These are phyloP conservation scores for Sclerotinia subarctica DNA, from an alignment of 2,329 filamentous ascomycete genomes.

Conservation along the genomic window DNA sequence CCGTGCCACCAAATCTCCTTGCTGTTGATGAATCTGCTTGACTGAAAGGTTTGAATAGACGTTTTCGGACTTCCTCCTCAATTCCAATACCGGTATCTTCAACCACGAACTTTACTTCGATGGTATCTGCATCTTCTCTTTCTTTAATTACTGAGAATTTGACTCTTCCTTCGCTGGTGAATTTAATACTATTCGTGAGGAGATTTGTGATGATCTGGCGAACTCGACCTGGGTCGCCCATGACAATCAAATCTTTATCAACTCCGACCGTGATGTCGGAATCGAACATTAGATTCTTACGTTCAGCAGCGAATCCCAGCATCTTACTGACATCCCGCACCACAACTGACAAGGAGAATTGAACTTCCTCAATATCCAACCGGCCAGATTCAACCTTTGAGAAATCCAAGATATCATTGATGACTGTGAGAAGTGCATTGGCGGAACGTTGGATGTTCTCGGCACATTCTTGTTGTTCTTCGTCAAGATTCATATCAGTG, in stretches of 20 bases:
- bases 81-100: constrained; percentile 81
- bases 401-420: constrained; percentile 89
- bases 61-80: constrained; percentile 69
- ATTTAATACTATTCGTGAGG: constrained; percentile 74
- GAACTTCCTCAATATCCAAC: constrained; percentile 75
- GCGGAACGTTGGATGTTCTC: constrained; percentile 77
- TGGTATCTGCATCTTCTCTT: constrained; percentile 60
- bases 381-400: constrained; percentile 80
- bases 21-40: constrained; percentile 80
- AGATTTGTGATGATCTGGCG: constrained; percentile 82
- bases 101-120: constrained; percentile 68
- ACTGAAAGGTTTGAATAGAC: constrained; percentile 75
- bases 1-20: constrained; percentile 74
- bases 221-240: constrained; percentile 75
- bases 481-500: constrained; percentile 62
- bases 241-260: constrained; percentile 68
- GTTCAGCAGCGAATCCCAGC: constrained; percentile 79
- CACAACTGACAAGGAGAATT: constrained; percentile 69
- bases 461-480: constrained; percentile 71
- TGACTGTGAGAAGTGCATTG: constrained; percentile 78
- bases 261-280: constrained; percentile 56
- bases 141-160: constrained; percentile 63
- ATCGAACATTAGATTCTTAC: constrained; percentile 72
- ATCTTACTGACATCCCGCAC: constrained; percentile 81
- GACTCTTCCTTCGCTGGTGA: constrained; percentile 66